Conservation (phyloP, 345 rosid species). For the Psidium friedrichsthalianum region DNA sequence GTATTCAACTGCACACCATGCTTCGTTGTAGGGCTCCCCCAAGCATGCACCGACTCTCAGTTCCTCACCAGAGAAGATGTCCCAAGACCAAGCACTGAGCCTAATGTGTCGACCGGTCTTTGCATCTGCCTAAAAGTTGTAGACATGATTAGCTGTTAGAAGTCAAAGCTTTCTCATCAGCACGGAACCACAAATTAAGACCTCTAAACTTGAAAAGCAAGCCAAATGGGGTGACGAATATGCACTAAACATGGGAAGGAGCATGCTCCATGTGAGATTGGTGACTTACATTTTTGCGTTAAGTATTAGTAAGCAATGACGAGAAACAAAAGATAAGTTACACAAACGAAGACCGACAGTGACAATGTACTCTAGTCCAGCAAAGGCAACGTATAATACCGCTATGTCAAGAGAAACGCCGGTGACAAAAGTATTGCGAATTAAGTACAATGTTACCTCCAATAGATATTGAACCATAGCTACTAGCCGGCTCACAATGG, state of each 20-base stretch:
- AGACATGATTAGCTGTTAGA: background rate
- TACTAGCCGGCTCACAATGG: slow-evolving; percentile 22
- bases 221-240: background rate
- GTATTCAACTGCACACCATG: slow-evolving; percentile 26
- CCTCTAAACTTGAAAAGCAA: background rate
- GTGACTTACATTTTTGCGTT: background rate
- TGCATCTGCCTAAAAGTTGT: slow-evolving; percentile 18
- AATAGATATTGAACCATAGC: slow-evolving; percentile 17
- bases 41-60: slow-evolving; percentile 24
- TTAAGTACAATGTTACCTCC: slow-evolving; percentile 7
- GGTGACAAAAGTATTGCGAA: background rate
- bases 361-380: background rate
- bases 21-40: slow-evolving; percentile 24
- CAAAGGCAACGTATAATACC: background rate
- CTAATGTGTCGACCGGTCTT: slow-evolving; percentile 8
- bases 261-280: background rate
- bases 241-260: background rate
- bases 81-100: slow-evolving; percentile 34
- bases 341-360: background rate
- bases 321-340: background rate
- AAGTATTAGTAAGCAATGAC: background rate
- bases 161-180: background rate
- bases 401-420: background rate
- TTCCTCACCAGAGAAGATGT: slow-evolving; percentile 24
- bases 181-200: background rate